These are phyloP conservation scores for Penicillium frequentans DNA, from an alignment of 2,329 filamentous ascomycete genomes.

Conservation along the genomic window DNA sequence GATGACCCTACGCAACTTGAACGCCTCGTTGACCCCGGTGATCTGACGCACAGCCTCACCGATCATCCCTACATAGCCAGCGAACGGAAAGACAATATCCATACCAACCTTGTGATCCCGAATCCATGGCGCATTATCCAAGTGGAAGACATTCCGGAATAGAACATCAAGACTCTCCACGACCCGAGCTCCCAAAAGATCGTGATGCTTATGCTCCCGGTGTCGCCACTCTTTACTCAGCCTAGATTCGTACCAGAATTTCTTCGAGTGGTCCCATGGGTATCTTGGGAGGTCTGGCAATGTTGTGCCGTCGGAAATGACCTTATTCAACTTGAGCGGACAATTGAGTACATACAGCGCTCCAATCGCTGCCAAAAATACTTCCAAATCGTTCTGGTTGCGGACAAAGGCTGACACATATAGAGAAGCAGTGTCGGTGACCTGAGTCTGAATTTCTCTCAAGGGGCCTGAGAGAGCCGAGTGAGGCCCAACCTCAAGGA, in stretches of 20 bases:
- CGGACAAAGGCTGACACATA: slow-evolving; percentile 1
- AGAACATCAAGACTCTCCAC: slow-evolving; percentile 13
- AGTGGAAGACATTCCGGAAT: slow-evolving; percentile 28
- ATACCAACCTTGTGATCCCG: slow-evolving; percentile 30
- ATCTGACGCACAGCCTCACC: slow-evolving; percentile 21
- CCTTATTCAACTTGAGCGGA: background rate
- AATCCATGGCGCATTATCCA: slow-evolving; percentile 33
- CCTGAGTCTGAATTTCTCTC: background rate
- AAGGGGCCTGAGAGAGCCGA: background rate
- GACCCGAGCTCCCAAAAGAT: slow-evolving; percentile 15
- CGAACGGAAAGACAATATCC: slow-evolving; percentile 32
- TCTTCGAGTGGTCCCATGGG: slow-evolving; percentile 13
- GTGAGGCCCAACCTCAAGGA: slow-evolving; percentile 7
- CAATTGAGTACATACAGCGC: slow-evolving; percentile 3
- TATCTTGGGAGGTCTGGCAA: slow-evolving; percentile 15
- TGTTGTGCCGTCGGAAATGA: background rate
- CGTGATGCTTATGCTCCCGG: slow-evolving; percentile 8
- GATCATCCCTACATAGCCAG: slow-evolving; percentile 25
- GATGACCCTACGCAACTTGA: background rate
- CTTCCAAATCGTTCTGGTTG: slow-evolving; percentile 14
- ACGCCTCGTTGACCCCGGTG: background rate
- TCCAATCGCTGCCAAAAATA: slow-evolving; percentile 8
- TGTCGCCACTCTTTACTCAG: slow-evolving; percentile 7
- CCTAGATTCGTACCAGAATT: slow-evolving; percentile 13
- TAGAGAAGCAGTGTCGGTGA: too few species aligned